Evolutionary conservation across 108 stramenopile genomes (phyloP).

Genomic region (Asterionellopsis glacialis): DNA sequence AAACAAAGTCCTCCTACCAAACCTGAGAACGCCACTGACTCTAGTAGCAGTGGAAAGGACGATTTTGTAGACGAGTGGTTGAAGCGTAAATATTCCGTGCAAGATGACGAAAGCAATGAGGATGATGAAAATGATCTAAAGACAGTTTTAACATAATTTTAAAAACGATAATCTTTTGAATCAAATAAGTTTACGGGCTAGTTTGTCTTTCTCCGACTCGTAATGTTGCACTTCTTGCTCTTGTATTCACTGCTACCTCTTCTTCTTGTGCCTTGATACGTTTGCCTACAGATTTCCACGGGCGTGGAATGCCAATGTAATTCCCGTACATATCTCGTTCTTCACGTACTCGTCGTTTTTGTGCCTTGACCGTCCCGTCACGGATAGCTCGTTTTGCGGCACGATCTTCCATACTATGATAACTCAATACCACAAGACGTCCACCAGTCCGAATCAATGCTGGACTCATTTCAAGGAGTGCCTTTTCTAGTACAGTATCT

Average conservation of each 20-base stretch:
- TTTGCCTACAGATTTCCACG: conserved; percentile 71
- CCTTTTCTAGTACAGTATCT: conserved; percentile 61
- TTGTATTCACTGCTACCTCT: conserved; percentile 64
- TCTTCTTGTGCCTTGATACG: conserved; percentile 62
- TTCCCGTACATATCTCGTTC: conserved; percentile 83
- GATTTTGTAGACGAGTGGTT: background rate
- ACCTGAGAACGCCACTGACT: background rate
- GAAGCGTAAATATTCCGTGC: background rate
- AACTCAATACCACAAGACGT: conserved; percentile 81
- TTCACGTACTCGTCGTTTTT: background rate
- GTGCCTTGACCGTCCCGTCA: conserved; percentile 50
- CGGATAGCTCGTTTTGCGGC: conserved; percentile 81
- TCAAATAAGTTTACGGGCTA: background rate
- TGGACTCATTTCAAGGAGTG: conserved; percentile 61
- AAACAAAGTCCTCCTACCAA: too few species aligned
- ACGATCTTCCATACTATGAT: conserved; percentile 93
- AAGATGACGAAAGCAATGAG: background rate
- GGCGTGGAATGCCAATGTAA: conserved; percentile 39
- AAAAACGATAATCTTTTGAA: background rate
- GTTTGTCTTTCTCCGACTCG: conserved; percentile 45
- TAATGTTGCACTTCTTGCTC: conserved; percentile 81
- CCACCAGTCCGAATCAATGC: conserved; percentile 51
- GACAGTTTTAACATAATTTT: too few species aligned
- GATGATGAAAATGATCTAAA: too few species aligned
- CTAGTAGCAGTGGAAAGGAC: background rate